phyloP scores from a whole-genome alignment of 495 filamentous ascomycete genomes.

The Daldinia vernicosa region DNA sequence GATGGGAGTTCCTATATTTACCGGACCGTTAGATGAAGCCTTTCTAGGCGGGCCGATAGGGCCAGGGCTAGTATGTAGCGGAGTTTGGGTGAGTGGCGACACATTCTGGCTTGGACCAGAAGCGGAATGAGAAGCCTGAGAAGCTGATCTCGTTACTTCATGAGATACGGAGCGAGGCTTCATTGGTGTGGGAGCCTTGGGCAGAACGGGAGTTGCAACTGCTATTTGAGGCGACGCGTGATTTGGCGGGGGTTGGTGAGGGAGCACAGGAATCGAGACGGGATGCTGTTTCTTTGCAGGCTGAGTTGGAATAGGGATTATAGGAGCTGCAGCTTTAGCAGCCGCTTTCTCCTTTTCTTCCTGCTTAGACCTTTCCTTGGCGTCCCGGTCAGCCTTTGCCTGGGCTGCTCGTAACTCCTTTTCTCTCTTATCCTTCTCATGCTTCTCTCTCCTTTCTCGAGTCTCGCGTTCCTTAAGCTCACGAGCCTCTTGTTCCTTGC shows the following conservation, averaged over 20 bases:
- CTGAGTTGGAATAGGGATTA: constrained; percentile 53
- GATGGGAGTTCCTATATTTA: constrained; percentile 21
- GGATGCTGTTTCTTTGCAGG: constrained; percentile 60
- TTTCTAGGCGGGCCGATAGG: constrained; percentile 60
- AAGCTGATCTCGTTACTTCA: constrained; percentile 78
- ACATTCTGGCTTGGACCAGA: constrained; percentile 68
- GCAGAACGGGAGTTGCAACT: constrained; percentile 79
- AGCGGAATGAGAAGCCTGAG: constrained; percentile 64
- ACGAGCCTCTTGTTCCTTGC: constrained; percentile 59
- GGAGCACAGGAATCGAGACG: constrained; percentile 63
- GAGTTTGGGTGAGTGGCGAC: constrained; percentile 68
- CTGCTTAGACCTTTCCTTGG: constrained; percentile 62
- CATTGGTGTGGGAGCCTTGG: constrained; percentile 83
- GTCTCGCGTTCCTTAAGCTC: constrained; percentile 71
- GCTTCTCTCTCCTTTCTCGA: constrained; percentile 73
- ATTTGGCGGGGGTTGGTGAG: constrained; percentile 51
- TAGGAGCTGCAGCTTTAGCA: constrained; percentile 49
- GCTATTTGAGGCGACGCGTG: constrained; percentile 81
- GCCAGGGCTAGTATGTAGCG: constrained; percentile 65
- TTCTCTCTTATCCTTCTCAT: constrained; percentile 66
- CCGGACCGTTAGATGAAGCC: constrained; percentile 45
- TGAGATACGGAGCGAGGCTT: constrained; percentile 81
- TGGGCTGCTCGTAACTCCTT: constrained; percentile 55
- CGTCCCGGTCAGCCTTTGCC: constrained; percentile 58
- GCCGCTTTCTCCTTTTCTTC: constrained; percentile 61